phyloP scores from a whole-genome alignment of 495 filamentous ascomycete genomes.

The Penicillium nucicola region DNA sequence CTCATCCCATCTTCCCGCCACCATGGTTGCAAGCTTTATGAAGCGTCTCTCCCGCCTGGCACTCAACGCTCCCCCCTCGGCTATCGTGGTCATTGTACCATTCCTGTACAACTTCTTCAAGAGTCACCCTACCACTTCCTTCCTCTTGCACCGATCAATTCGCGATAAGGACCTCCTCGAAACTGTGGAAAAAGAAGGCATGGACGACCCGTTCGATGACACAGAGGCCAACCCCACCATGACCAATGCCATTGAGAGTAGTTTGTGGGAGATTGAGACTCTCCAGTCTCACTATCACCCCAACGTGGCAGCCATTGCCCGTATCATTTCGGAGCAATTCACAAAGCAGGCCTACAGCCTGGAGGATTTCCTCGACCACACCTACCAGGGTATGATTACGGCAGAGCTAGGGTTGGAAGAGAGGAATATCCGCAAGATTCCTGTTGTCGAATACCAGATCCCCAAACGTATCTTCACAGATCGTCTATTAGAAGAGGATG shows the following conservation, averaged over 20 bases:
- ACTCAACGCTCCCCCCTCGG: slow-evolving; percentile 80
- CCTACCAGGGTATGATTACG: slow-evolving; percentile 82
- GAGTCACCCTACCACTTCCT: slow-evolving; percentile 82
- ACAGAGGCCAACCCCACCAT: slow-evolving; percentile 76
- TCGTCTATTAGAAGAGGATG: slow-evolving; percentile 41
- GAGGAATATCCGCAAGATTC: slow-evolving; percentile 77
- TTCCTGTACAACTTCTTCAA: slow-evolving; percentile 96
- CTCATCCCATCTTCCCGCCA: slow-evolving; percentile 90
- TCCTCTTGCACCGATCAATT: slow-evolving; percentile 85
- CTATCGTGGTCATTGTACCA: slow-evolving; percentile 83
- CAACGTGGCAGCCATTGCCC: slow-evolving; percentile 90
- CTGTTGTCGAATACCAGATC: slow-evolving; percentile 90
- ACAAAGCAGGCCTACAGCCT: slow-evolving; percentile 89
- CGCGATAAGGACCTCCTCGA: slow-evolving; percentile 53
- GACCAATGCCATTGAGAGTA: slow-evolving; percentile 85
- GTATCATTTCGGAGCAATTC: slow-evolving; percentile 95
- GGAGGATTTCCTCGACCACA: slow-evolving; percentile 96
- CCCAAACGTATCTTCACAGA: slow-evolving; percentile 79
- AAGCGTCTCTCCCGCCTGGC: slow-evolving; percentile 81
- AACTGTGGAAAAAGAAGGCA: slow-evolving; percentile 59
- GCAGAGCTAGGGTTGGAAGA: slow-evolving; percentile 63
- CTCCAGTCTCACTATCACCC: slow-evolving; percentile 94
- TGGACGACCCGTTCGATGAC: slow-evolving; percentile 76
- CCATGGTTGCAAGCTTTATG: slow-evolving; percentile 91
- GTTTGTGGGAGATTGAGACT: slow-evolving; percentile 89